Percentiles rank a stretch among this genome's conserved stretches.
phyloP scores from a whole-genome alignment of 1,284 basidiomycete species.

The Anthracocystis setariae region DNA sequence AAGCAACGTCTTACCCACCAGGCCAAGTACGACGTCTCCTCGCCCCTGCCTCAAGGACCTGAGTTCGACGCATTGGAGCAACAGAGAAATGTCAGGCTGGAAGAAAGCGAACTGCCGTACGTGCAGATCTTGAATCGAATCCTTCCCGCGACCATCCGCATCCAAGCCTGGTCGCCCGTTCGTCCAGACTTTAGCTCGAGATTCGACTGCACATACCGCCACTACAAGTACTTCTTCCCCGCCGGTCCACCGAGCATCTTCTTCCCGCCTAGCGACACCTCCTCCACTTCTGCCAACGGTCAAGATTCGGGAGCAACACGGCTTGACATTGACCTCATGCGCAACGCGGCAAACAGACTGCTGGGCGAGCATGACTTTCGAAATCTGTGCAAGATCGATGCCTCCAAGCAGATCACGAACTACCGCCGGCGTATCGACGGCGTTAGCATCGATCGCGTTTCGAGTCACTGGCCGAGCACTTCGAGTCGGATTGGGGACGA shows the following conservation, averaged over 20 bases:
- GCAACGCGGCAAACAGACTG: conserved; percentile 77
- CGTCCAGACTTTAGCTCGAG: conserved; percentile 82
- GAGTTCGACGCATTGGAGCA: conserved; percentile 34
- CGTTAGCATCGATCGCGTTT: conserved; percentile 73
- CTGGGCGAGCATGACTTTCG: conserved; percentile 94
- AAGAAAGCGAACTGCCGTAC: conserved; percentile 77
- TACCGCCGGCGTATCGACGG: conserved; percentile 77
- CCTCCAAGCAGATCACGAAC: conserved; percentile 87
- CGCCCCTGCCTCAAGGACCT: not conserved
- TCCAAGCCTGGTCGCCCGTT: conserved; percentile 97
- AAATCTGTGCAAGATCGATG: conserved; percentile 94
- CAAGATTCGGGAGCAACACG: conserved; percentile 19
- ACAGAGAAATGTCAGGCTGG: conserved; percentile 41
- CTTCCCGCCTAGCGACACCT: conserved; percentile 11
- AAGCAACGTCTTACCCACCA: conserved; percentile 8
- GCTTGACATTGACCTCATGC: conserved; percentile 74
- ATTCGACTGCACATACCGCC: conserved; percentile 84
- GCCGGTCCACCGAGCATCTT: conserved; percentile 50
- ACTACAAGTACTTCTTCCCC: conserved; percentile 94
- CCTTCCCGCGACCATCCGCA: conserved; percentile 85
- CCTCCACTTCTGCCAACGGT: not conserved
- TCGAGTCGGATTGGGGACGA: not conserved
- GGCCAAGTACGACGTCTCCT: conserved; percentile 3
- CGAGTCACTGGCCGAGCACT: conserved; percentile 35
- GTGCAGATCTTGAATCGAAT: conserved; percentile 85